Conservation (phyloP, 148 eudicot genomes). For the Persicaria tinctoria region DNA sequence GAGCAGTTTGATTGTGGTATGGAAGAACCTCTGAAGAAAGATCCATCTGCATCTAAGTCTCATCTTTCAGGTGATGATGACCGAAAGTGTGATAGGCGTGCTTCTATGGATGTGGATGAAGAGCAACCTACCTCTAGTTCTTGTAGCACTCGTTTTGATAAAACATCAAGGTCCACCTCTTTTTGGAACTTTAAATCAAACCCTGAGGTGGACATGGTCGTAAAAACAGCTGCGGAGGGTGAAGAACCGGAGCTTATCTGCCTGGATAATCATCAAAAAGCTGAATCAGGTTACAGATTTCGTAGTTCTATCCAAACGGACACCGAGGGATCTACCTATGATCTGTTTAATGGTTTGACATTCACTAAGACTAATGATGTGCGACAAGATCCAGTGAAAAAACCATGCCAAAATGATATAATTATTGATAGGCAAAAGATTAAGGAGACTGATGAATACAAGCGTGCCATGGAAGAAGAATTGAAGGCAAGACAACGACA, state of each 20-base stretch:
- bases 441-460: constrained; percentile 86
- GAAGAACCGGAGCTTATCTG: not conserved
- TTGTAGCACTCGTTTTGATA: not conserved
- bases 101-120: not conserved
- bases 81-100: not conserved
- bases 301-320: not conserved
- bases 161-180: not conserved
- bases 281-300: not conserved
- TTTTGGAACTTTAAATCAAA: too few relatives aligned
- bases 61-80: constrained; percentile 13
- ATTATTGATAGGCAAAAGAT: constrained; percentile 50
- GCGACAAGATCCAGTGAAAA: not conserved
- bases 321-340: too few relatives aligned
- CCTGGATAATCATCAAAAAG: not conserved
- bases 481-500: constrained; percentile 58
- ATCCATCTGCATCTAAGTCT: too few relatives aligned
- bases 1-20: constrained; percentile 2
- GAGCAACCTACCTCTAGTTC: not conserved
- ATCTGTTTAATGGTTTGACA: too few relatives aligned
- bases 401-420: constrained; percentile 17
- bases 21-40: not conserved
- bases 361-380: not conserved
- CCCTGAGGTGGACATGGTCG: not conserved
- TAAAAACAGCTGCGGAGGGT: not conserved
- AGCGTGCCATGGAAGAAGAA: constrained; percentile 71